These are phyloP conservation scores for Begonia peltatifolia DNA, from an alignment of 306 rosid species.

Conservation along the genomic window DNA sequence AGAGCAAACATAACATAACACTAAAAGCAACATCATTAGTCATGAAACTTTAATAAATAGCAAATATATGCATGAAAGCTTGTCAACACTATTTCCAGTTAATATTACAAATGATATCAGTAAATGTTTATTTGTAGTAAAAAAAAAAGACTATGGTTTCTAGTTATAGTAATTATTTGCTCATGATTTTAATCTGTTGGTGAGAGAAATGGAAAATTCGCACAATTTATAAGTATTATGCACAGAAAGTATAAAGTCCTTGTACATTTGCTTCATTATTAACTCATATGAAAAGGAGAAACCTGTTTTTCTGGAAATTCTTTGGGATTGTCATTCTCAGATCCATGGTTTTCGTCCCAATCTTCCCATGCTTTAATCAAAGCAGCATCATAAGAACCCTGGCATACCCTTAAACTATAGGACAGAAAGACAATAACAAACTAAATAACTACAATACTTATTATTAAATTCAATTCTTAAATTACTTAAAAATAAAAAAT, in stretches of 20 bases:
- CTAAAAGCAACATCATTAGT: slow-evolving; percentile 32
- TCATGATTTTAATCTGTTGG: background rate
- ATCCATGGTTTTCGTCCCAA: slow-evolving; percentile 55
- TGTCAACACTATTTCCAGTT: no score
- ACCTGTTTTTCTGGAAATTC: slow-evolving; percentile 83
- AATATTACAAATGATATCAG: no score
- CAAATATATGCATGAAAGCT: background rate
- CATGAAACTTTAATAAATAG: background rate
- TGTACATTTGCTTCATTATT: background rate
- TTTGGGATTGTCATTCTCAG: slow-evolving; percentile 83
- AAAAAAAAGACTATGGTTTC: no score
- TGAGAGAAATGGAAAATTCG: background rate
- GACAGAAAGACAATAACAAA: slow-evolving; percentile 14
- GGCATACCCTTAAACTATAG: slow-evolving; percentile 63
- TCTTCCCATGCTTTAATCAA: slow-evolving; percentile 74
- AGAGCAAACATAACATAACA: slow-evolving; percentile 52
- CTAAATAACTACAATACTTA: background rate
- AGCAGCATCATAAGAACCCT: slow-evolving; percentile 54
- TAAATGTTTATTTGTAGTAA: no score
- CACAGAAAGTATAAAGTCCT: background rate
- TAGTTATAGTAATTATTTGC: no score
- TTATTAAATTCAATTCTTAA: slow-evolving; percentile 1
- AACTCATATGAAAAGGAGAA: slow-evolving; percentile 4
- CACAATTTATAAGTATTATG: background rate
- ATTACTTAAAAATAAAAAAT: background rate